These are phyloP conservation scores for Helicocarpus griseus DNA, from an alignment of 2,329 filamentous ascomycete species.

Conservation along the genomic window DNA sequence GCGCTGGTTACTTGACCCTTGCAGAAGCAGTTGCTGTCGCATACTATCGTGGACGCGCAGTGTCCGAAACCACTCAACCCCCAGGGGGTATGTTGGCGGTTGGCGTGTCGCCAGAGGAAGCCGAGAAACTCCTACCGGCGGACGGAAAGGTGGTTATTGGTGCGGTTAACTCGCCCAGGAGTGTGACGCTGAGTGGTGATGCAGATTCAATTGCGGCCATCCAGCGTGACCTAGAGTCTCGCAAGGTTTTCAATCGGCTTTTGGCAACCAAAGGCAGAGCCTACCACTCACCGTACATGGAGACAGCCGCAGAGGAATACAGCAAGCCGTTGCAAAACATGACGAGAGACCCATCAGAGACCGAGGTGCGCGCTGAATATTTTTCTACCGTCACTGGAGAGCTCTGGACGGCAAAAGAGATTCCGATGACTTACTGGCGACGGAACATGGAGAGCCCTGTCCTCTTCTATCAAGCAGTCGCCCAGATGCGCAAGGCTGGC, in stretches of 20 bases:
- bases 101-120: conserved; percentile 12
- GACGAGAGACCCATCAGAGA: not conserved
- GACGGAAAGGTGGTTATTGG: conserved; percentile 26
- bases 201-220: conserved; percentile 17
- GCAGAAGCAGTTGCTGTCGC: conserved; percentile 15
- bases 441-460: conserved; percentile 18
- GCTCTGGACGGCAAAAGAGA: not conserved
- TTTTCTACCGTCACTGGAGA: not conserved
- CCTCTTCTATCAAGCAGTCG: conserved; percentile 15
- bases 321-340: conserved; percentile 6
- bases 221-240: conserved; percentile 6
- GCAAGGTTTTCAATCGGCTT: conserved; percentile 12
- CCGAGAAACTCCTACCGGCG: conserved; percentile 11
- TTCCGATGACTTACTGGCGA: conserved; percentile 16
- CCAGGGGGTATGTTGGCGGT: conserved; percentile 23
- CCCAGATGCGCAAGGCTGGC: conserved; percentile 8
- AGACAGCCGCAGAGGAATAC: conserved; percentile 1
- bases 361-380: too few relatives aligned
- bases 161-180: conserved; percentile 29
- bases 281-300: conserved; percentile 16
- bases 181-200: conserved; percentile 29
- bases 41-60: conserved; percentile 14
- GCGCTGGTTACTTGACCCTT: conserved; percentile 13
- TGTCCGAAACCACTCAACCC: conserved; percentile 13
- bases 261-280: conserved; percentile 11